Evolutionary conservation across 495 filamentous ascomycete genomes (phyloP).

Genomic region (Penicillium alfredii): DNA sequence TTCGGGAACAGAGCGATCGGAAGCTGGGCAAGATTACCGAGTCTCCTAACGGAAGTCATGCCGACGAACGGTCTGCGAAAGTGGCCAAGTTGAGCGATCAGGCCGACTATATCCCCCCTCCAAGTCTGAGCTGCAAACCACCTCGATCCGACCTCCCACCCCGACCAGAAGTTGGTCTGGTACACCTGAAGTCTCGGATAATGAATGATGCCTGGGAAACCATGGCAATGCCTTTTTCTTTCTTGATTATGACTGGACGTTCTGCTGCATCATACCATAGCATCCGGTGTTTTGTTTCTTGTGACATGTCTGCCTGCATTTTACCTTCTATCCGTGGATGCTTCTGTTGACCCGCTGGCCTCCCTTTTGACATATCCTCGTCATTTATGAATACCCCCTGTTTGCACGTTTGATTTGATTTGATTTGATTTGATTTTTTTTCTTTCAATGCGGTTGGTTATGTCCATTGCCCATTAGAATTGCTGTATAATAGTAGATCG

Average conservation of each 20-base stretch:
- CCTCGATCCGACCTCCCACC: slow-evolving; percentile 21
- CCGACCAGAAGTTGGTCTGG: slow-evolving; percentile 28
- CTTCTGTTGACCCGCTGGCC: slow-evolving; percentile 3
- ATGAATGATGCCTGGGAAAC: slow-evolving; percentile 34
- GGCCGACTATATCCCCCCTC: slow-evolving; percentile 25
- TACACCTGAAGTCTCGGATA: slow-evolving; percentile 29
- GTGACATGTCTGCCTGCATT: slow-evolving; percentile 2
- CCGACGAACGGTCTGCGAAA: slow-evolving; percentile 36
- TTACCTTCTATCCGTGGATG: slow-evolving; percentile 2
- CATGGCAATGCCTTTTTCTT: too few species aligned
- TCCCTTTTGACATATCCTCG: slow-evolving; percentile 7
- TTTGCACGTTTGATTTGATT: slow-evolving; percentile 12
- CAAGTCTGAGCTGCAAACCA: slow-evolving; percentile 38
- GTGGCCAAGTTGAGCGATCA: slow-evolving; percentile 34
- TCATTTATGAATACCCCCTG: slow-evolving; percentile 16
- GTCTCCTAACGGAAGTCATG: slow-evolving; percentile 15
- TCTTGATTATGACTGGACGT: too few species aligned
- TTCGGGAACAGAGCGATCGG: slow-evolving; percentile 63
- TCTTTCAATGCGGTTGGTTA: slow-evolving; percentile 12
- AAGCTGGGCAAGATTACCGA: slow-evolving; percentile 38
- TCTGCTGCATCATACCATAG: slow-evolving; percentile 27
- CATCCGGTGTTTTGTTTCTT: slow-evolving; percentile 23
- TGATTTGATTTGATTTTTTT: slow-evolving; percentile 19
- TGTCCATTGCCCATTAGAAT: slow-evolving; percentile 26
- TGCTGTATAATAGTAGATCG: slow-evolving; percentile 33